A percentile compares a stretch with the other conserved stretches of the same genome.
phyloP scores from a whole-genome alignment of 768 basidiomycete genomes.

The Lactarius deliciosus region DNA sequence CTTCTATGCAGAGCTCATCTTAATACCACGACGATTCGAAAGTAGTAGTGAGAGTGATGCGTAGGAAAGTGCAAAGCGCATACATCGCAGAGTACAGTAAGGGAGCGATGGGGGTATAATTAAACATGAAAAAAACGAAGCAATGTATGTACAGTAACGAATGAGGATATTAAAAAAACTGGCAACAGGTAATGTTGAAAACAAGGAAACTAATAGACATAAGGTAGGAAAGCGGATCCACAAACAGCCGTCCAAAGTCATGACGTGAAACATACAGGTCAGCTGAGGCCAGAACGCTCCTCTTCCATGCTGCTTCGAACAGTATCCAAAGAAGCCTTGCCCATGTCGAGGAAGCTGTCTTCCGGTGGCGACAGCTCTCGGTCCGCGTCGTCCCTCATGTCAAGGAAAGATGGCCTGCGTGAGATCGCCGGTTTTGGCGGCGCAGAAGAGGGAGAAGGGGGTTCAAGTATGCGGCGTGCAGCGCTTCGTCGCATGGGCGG shows the following conservation, averaged over 20 bases:
- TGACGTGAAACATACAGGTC: constrained; percentile 6
- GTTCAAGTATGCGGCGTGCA: constrained; percentile 21
- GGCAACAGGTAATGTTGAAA: not conserved
- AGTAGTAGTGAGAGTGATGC: constrained; percentile 5
- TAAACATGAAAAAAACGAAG: not conserved
- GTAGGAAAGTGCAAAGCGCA: constrained; percentile 9
- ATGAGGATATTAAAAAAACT: constrained; percentile 13
- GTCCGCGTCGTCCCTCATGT: constrained; percentile 49
- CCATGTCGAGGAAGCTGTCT: constrained; percentile 45
- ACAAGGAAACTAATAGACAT: constrained; percentile 16
- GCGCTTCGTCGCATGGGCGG: constrained; percentile 34
- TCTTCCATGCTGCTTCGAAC: constrained; percentile 39
- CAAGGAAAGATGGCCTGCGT: constrained; percentile 70
- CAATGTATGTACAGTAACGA: constrained; percentile 20
- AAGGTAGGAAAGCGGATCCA: constrained; percentile 24
- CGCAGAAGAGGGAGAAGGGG: constrained; percentile 18
- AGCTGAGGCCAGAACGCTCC: not conserved
- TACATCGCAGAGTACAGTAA: constrained; percentile 13
- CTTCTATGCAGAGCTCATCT: constrained; percentile 22
- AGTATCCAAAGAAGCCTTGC: constrained; percentile 43
- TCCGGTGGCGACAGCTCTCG: constrained; percentile 31
- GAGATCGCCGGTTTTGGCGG: constrained; percentile 49
- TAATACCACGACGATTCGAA: constrained; percentile 19
- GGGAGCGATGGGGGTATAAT: constrained; percentile 20
- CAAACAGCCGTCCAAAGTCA: constrained; percentile 3